Base-by-base conservation (phyloP, 2,329 filamentous ascomycete genomes). In the Fusarium sp. region DNA sequence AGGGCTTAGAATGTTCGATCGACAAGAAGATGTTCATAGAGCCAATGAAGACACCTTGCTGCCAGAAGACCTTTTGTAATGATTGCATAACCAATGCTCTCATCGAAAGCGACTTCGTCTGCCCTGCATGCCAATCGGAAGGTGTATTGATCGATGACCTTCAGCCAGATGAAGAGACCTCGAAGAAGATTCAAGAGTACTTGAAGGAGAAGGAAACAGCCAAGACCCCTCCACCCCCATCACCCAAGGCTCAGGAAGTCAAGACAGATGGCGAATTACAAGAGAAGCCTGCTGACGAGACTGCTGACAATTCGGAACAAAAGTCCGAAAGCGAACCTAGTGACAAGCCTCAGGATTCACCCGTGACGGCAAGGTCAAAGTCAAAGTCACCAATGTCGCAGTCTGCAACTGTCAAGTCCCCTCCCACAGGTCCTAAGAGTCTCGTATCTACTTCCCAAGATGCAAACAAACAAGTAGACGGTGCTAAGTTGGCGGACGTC, bases 11-110 rank as follows among this genome's bases (percentile, higher is more conserved):
- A 81, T 99, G 96, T 85, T 87, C 94, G 71, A 92, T 98, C 86
- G 96, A 98, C 89, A 96, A 96, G 83, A 94, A 93, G 81, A 91
- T 97, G 87, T 97, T 98, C 83, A 90, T 96, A 89, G 93, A 97
- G 80, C 95, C 96, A 87, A 96, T 96, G 87, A 97, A 97, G 88
- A 98, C 96, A 77, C 95, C 96, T 72, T 99, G 96, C 88, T 99
- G 96, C 86, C 89, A 92, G 83, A 96, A 92, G 87, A 97, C 94
- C 78, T 99, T 97, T 86, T 99, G 96, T 87, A 96, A 96, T 88
- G 94, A 97, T 80, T 99, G 96, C 91, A 97, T 99, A 83, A 96
- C 96, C 79, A 97, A 97, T 88, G 93, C 94, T 82, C 90, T 99
- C 81, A 95, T 97, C 82, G 94, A 98, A 85, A 96, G 92, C 87